Base-by-base conservation (phyloP, 164 flowering plant species). In the Piper betle region DNA sequence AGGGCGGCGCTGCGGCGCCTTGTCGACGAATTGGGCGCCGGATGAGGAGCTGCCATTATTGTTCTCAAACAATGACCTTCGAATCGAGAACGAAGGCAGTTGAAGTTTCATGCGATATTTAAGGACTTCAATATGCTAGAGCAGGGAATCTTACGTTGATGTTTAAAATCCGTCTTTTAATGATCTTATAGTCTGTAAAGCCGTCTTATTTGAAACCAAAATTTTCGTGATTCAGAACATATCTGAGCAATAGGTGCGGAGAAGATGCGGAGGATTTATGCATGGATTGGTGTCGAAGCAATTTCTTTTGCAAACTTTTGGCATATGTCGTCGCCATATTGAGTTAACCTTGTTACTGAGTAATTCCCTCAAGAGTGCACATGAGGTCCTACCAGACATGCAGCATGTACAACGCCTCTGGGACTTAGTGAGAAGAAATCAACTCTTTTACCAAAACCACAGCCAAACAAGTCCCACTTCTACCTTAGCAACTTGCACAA, bases 1-100 rank as follows among this genome's bases (percentile, higher is more conserved):
- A n/a, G 64, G 50, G n/a, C 17, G 74, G 5, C 57, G 57, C 37
- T 63, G 61, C 58, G 15, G 15, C 56, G 56, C 12, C 50, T 43
- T 43, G 50, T 15, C 50, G 1, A 15, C 12, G 8, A 2, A 43
- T 10, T 43, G 12, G 50, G 12, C 50, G 50, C 50, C 50, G 50
- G n/a, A n/a, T n/a, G 1, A 3, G 50, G 4, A 43, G 2, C 50
- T 43, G 50, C 6, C 50, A 43, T 43, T 43, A 8, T 43, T 3
- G 8, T 15, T 8, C 4, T 15, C 8, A 43, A 8, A 6, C 2
- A 2, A 2, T 10, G 50, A 43, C 8, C 12, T 6, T 8, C 4
- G 12, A 43, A 8, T 7, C 12, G 43, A 4, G 43, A 41, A 41
- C 6, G 43, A 4, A 41, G 4, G 50, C 50, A 43, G 50, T 2